A percentile compares a stretch with the other conserved stretches of the same genome.
These are phyloP conservation scores for Pistacia atlantica DNA, from an alignment of 345 rosid species.

Conservation along the genomic window DNA sequence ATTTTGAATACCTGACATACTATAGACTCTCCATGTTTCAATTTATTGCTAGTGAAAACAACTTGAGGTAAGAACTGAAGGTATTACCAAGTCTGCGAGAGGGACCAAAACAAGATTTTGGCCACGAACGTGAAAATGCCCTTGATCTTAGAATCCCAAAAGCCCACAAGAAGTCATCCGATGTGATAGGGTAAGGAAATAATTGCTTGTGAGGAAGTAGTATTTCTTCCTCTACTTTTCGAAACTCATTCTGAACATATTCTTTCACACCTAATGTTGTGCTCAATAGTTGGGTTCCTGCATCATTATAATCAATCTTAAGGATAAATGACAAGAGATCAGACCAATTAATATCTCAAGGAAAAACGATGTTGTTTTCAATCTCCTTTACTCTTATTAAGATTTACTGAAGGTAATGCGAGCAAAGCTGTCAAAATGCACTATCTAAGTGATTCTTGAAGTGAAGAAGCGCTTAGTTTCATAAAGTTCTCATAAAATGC, in stretches of 20 bases:
- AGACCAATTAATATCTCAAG: neutral
- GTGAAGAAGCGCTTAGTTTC: neutral
- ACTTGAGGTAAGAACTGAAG: conserved; percentile 6
- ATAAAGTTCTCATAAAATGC: neutral
- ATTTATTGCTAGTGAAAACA: conserved; percentile 7
- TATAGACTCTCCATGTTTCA: neutral
- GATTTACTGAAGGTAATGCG: neutral
- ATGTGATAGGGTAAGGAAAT: conserved; percentile 66
- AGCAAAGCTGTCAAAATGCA: neutral
- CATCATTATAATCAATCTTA: conserved; percentile 19
- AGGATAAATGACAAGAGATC: conserved; percentile 12
- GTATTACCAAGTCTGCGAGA: conserved; percentile 83
- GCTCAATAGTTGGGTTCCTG: conserved; percentile 81
- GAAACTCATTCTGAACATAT: conserved; percentile 60
- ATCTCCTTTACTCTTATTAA: neutral
- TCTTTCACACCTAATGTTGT: conserved; percentile 73
- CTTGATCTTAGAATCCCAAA: conserved; percentile 88
- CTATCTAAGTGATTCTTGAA: too few relatives aligned
- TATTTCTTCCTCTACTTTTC: conserved; percentile 65
- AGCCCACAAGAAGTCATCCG: conserved; percentile 83
- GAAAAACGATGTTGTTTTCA: neutral
- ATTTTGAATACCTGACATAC: neutral
- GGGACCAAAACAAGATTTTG: conserved; percentile 87
- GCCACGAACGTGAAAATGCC: conserved; percentile 83
- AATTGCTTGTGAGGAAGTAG: conserved; percentile 56